Percentiles rank a stretch among this genome's conserved stretches.
phyloP scores from a whole-genome alignment of 1,139 yeast genomes.

The Zygoascus meyerae region DNA sequence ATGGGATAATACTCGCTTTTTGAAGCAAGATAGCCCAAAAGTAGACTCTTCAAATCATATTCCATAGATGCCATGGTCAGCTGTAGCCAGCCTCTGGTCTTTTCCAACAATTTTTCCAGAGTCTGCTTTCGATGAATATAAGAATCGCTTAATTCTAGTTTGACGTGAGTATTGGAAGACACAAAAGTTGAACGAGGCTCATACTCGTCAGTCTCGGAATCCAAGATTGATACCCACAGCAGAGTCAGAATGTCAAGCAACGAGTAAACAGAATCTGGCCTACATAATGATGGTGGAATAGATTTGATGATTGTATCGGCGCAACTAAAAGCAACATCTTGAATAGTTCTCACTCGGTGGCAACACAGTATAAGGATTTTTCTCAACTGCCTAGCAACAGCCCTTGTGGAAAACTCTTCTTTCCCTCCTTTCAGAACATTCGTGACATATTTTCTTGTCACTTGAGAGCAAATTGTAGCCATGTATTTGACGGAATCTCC shows the following conservation, averaged over 20 bases:
- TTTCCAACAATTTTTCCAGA: slow-evolving; percentile 51
- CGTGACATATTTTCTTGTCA: slow-evolving; percentile 52
- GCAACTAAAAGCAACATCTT: slow-evolving; percentile 74
- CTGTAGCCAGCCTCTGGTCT: slow-evolving; percentile 64
- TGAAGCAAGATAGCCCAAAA: slow-evolving; percentile 66
- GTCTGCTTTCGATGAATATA: slow-evolving; percentile 70
- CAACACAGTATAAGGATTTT: slow-evolving; percentile 66
- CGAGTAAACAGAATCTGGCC: slow-evolving; percentile 65
- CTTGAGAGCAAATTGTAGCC: slow-evolving; percentile 56
- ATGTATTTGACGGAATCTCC: slow-evolving; percentile 71
- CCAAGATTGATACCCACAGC: slow-evolving; percentile 72
- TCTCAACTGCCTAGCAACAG: slow-evolving; percentile 66
- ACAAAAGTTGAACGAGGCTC: slow-evolving; percentile 70
- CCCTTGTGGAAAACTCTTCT: slow-evolving; percentile 42
- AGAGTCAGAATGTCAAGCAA: slow-evolving; percentile 74
- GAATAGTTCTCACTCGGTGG: slow-evolving; percentile 69
- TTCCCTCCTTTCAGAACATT: slow-evolving; percentile 45
- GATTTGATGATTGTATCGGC: slow-evolving; percentile 62
- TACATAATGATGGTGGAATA: slow-evolving; percentile 80
- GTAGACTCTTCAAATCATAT: slow-evolving; percentile 68
- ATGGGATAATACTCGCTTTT: slow-evolving; percentile 31
- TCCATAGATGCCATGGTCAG: slow-evolving; percentile 50
- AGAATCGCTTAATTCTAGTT: slow-evolving; percentile 69
- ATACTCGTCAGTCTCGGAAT: slow-evolving; percentile 82
- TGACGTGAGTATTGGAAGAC: slow-evolving; percentile 51